Conservation (phyloP, 2,329 filamentous ascomycete species). For the Fusarium papillatum region DNA sequence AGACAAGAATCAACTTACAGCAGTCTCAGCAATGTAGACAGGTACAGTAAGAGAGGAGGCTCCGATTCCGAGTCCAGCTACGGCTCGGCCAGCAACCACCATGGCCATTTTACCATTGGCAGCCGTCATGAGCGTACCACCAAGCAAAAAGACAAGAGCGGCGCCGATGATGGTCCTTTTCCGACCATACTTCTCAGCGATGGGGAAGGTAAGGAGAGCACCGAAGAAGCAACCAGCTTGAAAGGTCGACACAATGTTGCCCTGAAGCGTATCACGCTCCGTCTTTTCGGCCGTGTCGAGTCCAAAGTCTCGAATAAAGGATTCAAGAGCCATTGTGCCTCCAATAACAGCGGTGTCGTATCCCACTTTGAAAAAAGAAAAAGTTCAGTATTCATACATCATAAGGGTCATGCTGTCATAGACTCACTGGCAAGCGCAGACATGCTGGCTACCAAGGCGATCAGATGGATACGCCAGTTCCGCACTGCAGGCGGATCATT, state of each 20-base stretch:
- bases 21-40: constrained; percentile 57
- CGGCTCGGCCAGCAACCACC: constrained; percentile 63
- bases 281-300: constrained; percentile 42
- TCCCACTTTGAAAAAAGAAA: constrained; percentile 41
- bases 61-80: constrained; percentile 66
- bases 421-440: constrained; percentile 50
- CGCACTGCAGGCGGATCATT: constrained; percentile 50
- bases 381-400: not conserved
- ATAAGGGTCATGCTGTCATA: not conserved
- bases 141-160: constrained; percentile 55
- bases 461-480: constrained; percentile 50
- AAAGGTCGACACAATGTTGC: constrained; percentile 55
- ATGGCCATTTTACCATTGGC: constrained; percentile 49
- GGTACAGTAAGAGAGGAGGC: constrained; percentile 62
- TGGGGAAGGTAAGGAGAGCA: constrained; percentile 56
- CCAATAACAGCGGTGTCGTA: constrained; percentile 56
- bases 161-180: constrained; percentile 60
- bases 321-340: constrained; percentile 54
- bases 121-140: constrained; percentile 51
- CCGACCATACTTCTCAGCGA: constrained; percentile 62
- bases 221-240: constrained; percentile 58
- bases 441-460: constrained; percentile 50
- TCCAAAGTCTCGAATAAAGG: constrained; percentile 52
- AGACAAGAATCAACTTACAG: constrained; percentile 20
- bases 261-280: constrained; percentile 50